Evolutionary conservation across 1,284 basidiomycete species (phyloP).

Genomic region (Ustanciosporium gigantosporum): DNA sequence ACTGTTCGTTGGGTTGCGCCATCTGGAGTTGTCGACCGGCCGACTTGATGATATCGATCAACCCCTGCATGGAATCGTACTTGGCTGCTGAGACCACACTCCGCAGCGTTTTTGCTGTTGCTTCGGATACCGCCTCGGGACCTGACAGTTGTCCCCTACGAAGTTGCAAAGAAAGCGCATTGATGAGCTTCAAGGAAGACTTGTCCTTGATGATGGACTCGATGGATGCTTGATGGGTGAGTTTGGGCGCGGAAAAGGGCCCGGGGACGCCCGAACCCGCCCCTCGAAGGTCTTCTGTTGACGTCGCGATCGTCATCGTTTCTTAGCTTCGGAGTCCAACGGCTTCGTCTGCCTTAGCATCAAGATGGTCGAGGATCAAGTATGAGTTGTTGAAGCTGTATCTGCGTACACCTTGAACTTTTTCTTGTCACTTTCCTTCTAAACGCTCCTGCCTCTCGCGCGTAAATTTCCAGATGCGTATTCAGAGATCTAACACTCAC

Average conservation of each 20-base stretch:
- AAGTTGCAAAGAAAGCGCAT: constrained; percentile 38
- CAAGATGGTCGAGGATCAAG: no score
- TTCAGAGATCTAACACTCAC: no score
- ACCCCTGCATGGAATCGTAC: constrained; percentile 83
- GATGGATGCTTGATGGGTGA: constrained; percentile 20
- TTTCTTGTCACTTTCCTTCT: no score
- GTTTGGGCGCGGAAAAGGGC: constrained; percentile 2
- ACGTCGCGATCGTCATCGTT: no score
- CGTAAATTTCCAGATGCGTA: no score
- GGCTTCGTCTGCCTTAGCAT: no score
- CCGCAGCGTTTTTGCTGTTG: constrained; percentile 82
- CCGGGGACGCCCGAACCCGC: neutral
- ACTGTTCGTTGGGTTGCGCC: constrained; percentile 87
- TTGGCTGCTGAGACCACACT: constrained; percentile 84
- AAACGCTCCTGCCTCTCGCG: no score
- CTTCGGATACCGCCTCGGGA: constrained; percentile 70
- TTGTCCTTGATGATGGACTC: constrained; percentile 41
- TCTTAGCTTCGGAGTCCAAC: no score
- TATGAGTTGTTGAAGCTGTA: no score
- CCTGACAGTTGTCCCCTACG: constrained; percentile 39
- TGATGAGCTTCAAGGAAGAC: constrained; percentile 35
- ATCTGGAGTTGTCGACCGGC: constrained; percentile 80
- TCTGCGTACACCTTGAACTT: no score
- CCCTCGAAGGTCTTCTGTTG: no score
- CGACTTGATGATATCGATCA: constrained; percentile 77